phyloP scores from a whole-genome alignment of 345 rosid species.

The Noccaea bulbosa region DNA sequence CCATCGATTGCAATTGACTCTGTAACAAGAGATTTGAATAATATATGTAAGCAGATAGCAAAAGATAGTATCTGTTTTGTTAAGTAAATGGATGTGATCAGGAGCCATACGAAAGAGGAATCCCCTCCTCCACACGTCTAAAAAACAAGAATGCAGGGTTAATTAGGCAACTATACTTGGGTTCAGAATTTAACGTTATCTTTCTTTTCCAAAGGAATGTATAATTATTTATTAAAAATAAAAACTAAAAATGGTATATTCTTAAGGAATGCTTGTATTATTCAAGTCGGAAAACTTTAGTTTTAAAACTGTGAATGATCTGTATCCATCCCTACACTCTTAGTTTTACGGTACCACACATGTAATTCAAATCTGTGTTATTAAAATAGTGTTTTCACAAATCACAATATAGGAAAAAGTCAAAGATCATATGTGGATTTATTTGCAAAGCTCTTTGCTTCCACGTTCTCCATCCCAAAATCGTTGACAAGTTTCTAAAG shows the following conservation, averaged over 20 bases:
- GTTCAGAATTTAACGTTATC: neutral
- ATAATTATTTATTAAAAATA: neutral
- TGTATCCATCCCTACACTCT: neutral
- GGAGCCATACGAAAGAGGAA: neutral
- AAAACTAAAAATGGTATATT: neutral
- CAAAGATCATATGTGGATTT: conserved; percentile 14
- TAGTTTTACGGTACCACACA: neutral
- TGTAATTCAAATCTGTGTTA: neutral
- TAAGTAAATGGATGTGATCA: neutral
- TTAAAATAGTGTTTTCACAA: conserved; percentile 2
- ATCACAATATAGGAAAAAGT: neutral
- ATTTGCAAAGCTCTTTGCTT: conserved; percentile 22
- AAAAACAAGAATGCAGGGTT: neutral
- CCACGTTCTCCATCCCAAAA: conserved; percentile 40
- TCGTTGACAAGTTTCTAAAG: conserved; percentile 34
- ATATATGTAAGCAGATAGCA: neutral
- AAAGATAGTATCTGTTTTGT: neutral
- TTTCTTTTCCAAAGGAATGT: neutral
- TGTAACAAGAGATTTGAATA: neutral
- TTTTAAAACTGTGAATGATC: neutral
- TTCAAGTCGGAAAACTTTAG: neutral
- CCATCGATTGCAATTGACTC: conserved; percentile 4
- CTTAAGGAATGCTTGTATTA: neutral
- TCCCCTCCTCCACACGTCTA: conserved; percentile 15
- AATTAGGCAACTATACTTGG: conserved; percentile 1